A percentile compares a stretch with the other conserved stretches of the same genome.
These are phyloP conservation scores for Achlya hypogyna DNA, from an alignment of 352 stramenopile species.

Conservation along the genomic window DNA sequence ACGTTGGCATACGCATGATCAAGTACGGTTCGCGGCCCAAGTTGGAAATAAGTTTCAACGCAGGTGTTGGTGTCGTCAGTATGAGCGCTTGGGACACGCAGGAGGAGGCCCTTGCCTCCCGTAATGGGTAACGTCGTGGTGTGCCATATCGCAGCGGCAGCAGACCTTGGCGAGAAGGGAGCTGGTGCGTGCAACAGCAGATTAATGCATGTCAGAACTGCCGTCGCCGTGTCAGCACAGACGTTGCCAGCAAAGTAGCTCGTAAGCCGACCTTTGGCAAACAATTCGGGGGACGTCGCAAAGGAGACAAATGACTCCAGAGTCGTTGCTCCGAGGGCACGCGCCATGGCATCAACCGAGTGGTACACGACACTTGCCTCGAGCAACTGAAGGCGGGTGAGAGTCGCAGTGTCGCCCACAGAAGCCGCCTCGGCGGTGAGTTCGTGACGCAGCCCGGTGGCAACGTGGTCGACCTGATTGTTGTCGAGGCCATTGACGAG, in stretches of 20 bases:
- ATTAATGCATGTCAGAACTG: not conserved
- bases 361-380: not conserved
- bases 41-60: constrained; percentile 15
- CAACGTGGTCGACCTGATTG: not conserved
- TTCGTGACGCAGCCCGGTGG: not conserved
- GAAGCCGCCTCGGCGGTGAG: not conserved
- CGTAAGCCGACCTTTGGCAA: not conserved
- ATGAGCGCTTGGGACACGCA: not conserved
- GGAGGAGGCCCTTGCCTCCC: not conserved
- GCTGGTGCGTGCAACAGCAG: not conserved
- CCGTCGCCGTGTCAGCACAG: not conserved
- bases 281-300: not conserved
- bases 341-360: not conserved
- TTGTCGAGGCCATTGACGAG: too few relatives aligned
- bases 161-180: not conserved
- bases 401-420: not conserved
- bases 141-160: not conserved
- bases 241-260: not conserved
- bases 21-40: not conserved
- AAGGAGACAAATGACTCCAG: not conserved
- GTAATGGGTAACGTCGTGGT: not conserved
- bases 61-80: constrained; percentile 1
- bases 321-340: not conserved
- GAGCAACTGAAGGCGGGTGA: not conserved
- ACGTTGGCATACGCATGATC: constrained; percentile 7